Percentiles rank a stretch among this genome's conserved stretches.
phyloP scores from a whole-genome alignment of 2,329 filamentous ascomycete species.

The Nemania abortiva region DNA sequence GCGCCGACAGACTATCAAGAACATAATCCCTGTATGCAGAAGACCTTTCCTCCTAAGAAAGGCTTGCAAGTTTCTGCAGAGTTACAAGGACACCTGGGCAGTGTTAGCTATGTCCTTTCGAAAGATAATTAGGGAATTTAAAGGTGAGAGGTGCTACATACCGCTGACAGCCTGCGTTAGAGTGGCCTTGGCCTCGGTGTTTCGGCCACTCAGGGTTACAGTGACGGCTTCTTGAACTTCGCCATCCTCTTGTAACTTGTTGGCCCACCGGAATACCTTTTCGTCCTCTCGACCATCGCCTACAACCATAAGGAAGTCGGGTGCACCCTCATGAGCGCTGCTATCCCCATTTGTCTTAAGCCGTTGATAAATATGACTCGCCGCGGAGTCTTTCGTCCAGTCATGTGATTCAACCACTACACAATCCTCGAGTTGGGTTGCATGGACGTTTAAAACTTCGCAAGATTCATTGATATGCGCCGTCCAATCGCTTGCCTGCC shows the following conservation, averaged over 20 bases:
- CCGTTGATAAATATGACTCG: conserved; percentile 76
- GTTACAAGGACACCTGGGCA: conserved; percentile 62
- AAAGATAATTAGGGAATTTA: not conserved
- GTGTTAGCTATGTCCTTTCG: conserved; percentile 20
- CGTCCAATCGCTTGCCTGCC: conserved; percentile 88
- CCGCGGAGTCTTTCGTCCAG: conserved; percentile 89
- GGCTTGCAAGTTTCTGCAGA: conserved; percentile 62
- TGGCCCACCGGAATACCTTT: conserved; percentile 94
- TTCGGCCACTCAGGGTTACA: conserved; percentile 86
- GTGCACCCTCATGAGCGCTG: conserved; percentile 55
- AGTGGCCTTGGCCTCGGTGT: conserved; percentile 87
- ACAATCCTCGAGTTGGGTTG: conserved; percentile 81
- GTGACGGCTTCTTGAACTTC: conserved; percentile 79
- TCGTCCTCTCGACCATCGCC: conserved; percentile 95
- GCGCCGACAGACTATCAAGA: conserved; percentile 38
- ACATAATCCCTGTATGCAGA: conserved; percentile 28
- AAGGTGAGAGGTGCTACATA: conserved; percentile 59
- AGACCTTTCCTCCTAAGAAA: conserved; percentile 50
- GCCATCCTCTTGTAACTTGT: conserved; percentile 72
- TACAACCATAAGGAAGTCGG: conserved; percentile 90
- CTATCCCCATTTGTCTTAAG: conserved; percentile 56
- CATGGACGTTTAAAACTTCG: conserved; percentile 83
- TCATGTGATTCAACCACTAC: conserved; percentile 87
- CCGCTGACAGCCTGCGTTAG: conserved; percentile 93
- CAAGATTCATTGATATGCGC: conserved; percentile 97